A percentile compares a stretch with the other conserved stretches of the same genome.
Evolutionary conservation across 1,139 yeast species (phyloP).

Genomic region (Blastobotrys apis): DNA sequence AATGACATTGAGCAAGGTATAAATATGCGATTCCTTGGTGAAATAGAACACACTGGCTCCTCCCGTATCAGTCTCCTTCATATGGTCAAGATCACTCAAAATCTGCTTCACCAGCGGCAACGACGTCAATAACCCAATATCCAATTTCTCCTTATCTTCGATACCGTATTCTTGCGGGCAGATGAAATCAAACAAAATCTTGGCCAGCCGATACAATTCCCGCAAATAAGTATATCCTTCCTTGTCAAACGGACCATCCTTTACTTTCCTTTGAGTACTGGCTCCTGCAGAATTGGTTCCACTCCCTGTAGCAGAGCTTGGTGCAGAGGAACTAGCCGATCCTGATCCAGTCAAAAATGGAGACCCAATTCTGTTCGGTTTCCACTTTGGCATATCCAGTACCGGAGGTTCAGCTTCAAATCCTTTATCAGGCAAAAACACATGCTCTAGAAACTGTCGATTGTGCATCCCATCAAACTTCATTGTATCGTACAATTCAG

Average conservation of each 20-base stretch:
- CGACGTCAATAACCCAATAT: constrained; percentile 91
- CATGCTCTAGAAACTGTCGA: constrained; percentile 77
- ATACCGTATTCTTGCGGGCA: constrained; percentile 99
- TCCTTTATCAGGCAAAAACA: constrained; percentile 66
- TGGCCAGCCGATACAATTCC: constrained; percentile 83
- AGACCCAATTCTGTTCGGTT: constrained; percentile 18
- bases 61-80: constrained; percentile 73
- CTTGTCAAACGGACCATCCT: constrained; percentile 58
- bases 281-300: constrained; percentile 1
- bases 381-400: constrained; percentile 41
- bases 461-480: constrained; percentile 97
- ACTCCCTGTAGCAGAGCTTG: neutral
- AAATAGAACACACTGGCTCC: constrained; percentile 78
- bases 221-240: constrained; percentile 75
- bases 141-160: constrained; percentile 90
- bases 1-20: constrained; percentile 83
- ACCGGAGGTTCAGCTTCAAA: constrained; percentile 30
- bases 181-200: constrained; percentile 91
- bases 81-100: constrained; percentile 69
- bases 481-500: constrained; percentile 97
- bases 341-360: constrained; percentile 7
- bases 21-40: constrained; percentile 96
- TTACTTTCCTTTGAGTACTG: constrained; percentile 6
- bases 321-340: neutral
- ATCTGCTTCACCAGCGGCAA: constrained; percentile 91